Percentiles rank a stretch among this genome's conserved stretches.
phyloP scores from a whole-genome alignment of 2,329 filamentous ascomycete species.

The Trichoderma harzianum region DNA sequence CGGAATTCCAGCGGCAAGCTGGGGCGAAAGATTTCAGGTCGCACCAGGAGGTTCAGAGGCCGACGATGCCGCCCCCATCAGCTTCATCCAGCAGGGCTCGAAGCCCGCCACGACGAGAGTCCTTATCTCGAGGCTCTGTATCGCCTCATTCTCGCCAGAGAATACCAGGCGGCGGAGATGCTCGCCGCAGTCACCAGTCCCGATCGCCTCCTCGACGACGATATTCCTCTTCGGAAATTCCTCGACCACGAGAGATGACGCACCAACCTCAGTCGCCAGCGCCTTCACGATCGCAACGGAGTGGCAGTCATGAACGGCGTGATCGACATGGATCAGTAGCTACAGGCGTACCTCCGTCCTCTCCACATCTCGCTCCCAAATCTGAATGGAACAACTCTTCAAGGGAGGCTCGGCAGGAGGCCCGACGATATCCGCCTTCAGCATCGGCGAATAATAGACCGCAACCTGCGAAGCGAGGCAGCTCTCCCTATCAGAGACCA shows the following conservation, averaged over 20 bases:
- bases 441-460: slow-evolving; percentile 23
- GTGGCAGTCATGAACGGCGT: background rate
- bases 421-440: slow-evolving; percentile 11
- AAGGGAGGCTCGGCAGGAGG: slow-evolving; percentile 8
- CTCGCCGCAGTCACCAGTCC: background rate
- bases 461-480: slow-evolving; percentile 2
- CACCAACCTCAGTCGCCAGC: background rate
- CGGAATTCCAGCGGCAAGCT: background rate
- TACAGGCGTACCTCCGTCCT: background rate
- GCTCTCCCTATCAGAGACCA: slow-evolving; percentile 10
- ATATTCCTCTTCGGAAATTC: slow-evolving; percentile 15
- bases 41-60: background rate
- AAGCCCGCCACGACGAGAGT: slow-evolving; percentile 12
- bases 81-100: background rate
- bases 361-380: background rate
- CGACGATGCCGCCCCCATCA: slow-evolving; percentile 9
- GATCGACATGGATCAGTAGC: background rate
- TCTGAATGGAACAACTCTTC: background rate
- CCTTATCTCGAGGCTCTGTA: slow-evolving; percentile 7
- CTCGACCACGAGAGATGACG: background rate
- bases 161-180: background rate
- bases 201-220: slow-evolving; percentile 13
- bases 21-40: slow-evolving; percentile 11
- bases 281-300: background rate
- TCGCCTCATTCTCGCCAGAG: slow-evolving; percentile 15